These are phyloP conservation scores for Brettanomyces naardenensis DNA, from an alignment of 805 yeast species.

Conservation along the genomic window DNA sequence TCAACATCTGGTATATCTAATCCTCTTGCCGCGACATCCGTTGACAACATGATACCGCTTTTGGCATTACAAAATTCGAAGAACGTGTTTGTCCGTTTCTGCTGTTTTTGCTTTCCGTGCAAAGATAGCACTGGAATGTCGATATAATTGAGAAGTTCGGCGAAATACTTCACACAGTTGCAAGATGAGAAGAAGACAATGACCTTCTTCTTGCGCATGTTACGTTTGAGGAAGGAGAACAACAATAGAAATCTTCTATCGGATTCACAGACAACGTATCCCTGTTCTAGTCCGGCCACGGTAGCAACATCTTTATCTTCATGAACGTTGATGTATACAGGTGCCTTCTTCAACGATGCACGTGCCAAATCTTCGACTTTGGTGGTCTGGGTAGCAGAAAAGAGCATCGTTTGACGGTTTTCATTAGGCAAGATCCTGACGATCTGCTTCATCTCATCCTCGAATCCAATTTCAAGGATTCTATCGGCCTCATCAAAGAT, in stretches of 20 bases:
- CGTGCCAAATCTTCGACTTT: conserved; percentile 98
- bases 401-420: conserved; percentile 92
- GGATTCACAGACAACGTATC: conserved; percentile 95
- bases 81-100: conserved; percentile 95
- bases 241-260: conserved; percentile 86
- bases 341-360: conserved; percentile 90
- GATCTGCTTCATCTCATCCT: conserved; percentile 97
- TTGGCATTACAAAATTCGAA: conserved; percentile 97
- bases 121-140: conserved; percentile 94
- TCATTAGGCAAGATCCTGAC: conserved; percentile 88
- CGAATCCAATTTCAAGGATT: conserved; percentile 95
- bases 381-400: conserved; percentile 99
- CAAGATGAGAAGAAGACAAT: conserved; percentile 95
- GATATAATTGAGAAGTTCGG: conserved; percentile 90
- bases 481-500: conserved; percentile 98
- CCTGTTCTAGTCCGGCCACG: conserved; percentile 96
- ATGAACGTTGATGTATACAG: conserved; percentile 88
- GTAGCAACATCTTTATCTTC: conserved; percentile 78
- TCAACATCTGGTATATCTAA: conserved; percentile 97
- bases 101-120: conserved; percentile 98
- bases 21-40: conserved; percentile 99
- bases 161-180: conserved; percentile 93
- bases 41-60: conserved; percentile 86
- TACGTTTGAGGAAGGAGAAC: conserved; percentile 90
- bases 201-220: conserved; percentile 84